Percentiles rank a stretch among this genome's conserved stretches.
Conservation (phyloP, 78 protist genomes). For the Dictyostelium citrinum region DNA sequence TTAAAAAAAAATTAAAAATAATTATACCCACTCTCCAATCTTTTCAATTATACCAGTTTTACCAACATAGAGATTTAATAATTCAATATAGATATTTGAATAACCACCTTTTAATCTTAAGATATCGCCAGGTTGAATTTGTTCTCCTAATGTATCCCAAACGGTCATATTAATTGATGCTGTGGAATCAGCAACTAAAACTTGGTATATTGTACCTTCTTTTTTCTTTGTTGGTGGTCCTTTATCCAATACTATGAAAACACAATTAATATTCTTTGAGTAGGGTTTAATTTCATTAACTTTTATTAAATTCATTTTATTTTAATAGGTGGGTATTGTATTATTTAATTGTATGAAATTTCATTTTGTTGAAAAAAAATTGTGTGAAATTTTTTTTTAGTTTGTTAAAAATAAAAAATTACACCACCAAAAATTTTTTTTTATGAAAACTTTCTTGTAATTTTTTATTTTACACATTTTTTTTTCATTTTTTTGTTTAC, state of each 20-base stretch:
- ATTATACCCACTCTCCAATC: conserved; percentile 35
- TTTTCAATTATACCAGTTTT: conserved; percentile 63
- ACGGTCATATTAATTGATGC: conserved; percentile 70
- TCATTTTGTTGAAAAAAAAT: neutral
- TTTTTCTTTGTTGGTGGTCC: conserved; percentile 38
- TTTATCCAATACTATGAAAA: conserved; percentile 61
- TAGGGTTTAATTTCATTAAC: conserved; percentile 52
- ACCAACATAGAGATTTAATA: conserved; percentile 52
- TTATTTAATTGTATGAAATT: neutral
- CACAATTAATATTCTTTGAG: conserved; percentile 36
- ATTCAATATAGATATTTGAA: conserved; percentile 35
- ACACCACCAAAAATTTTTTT: no score
- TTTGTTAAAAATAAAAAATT: no score
- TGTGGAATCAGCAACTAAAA: conserved; percentile 58
- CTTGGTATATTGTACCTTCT: conserved; percentile 41
- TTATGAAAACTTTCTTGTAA: no score
- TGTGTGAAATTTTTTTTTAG: no score
- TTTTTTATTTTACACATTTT: no score
- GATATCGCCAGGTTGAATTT: conserved; percentile 69
- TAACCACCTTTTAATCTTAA: conserved; percentile 66
- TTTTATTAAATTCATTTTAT: neutral
- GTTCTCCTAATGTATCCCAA: conserved; percentile 54
- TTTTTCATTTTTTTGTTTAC: no score
- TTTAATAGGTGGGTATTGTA: neutral
- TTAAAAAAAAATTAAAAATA: neutral